phyloP scores from a whole-genome alignment of 805 yeast species.

The Torulaspora quercuum region DNA sequence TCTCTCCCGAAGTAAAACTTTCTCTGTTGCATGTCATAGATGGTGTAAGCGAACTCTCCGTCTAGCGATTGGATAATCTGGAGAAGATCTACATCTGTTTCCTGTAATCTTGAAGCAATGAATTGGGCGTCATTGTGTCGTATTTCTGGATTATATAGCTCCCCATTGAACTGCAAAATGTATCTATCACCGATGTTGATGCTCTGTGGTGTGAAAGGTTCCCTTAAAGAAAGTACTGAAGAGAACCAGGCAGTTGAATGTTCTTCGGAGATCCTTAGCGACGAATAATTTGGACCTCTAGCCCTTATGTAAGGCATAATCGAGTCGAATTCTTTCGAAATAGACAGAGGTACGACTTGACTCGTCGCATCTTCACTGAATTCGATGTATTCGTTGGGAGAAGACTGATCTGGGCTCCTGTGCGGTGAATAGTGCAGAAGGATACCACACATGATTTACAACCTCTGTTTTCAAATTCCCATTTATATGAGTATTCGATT shows the following conservation, averaged over 20 bases:
- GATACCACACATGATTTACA: conserved; percentile 53
- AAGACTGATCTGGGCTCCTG: conserved; percentile 2
- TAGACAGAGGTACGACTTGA: too few relatives aligned
- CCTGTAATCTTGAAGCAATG: conserved; percentile 41
- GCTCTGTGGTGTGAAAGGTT: conserved; percentile 80
- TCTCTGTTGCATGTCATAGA: conserved; percentile 41
- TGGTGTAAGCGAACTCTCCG: conserved; percentile 81
- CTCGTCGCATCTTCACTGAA: conserved; percentile 14
- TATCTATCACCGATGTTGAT: conserved; percentile 36
- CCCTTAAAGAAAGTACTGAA: conserved; percentile 75
- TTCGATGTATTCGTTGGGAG: conserved; percentile 19
- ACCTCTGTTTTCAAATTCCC: not conserved
- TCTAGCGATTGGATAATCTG: conserved; percentile 45
- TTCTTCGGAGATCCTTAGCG: conserved; percentile 20
- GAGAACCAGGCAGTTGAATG: conserved; percentile 44
- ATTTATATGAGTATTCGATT: not conserved
- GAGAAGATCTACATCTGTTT: conserved; percentile 37
- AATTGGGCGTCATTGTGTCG: conserved; percentile 61
- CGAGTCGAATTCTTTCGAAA: conserved; percentile 29
- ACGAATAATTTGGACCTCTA: conserved; percentile 64
- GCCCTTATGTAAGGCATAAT: conserved; percentile 46
- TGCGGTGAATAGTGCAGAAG: conserved; percentile 36
- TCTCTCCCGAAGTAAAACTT: conserved; percentile 79
- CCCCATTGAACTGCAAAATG: conserved; percentile 84
- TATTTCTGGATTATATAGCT: conserved; percentile 65